Evolutionary conservation across 2,329 filamentous ascomycete species (phyloP).

Genomic region (Talaromyces atroroseus): DNA sequence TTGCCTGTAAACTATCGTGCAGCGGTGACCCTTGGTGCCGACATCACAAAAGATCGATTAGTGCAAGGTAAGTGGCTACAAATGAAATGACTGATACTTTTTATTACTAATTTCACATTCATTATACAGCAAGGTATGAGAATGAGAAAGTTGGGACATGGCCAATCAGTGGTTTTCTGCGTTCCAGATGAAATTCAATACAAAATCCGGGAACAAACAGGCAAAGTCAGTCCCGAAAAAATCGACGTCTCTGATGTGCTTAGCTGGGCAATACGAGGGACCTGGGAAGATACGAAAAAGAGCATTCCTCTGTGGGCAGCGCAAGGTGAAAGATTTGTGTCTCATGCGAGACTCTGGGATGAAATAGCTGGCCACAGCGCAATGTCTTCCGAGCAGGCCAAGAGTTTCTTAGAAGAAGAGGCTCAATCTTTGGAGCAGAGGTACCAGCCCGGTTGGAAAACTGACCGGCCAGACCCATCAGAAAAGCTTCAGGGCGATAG

Average conservation of each 20-base stretch:
- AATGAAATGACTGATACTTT: background rate
- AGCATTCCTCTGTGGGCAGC: slow-evolving; percentile 56
- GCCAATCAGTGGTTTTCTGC: slow-evolving; percentile 61
- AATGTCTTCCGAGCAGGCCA: slow-evolving; percentile 1
- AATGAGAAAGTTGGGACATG: slow-evolving; percentile 63
- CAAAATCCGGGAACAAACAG: slow-evolving; percentile 40
- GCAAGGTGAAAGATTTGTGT: slow-evolving; percentile 51
- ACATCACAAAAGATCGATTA: slow-evolving; percentile 62
- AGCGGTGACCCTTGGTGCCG: slow-evolving; percentile 61
- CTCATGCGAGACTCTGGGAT: slow-evolving; percentile 23
- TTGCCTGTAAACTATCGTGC: slow-evolving; percentile 56
- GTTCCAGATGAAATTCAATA: slow-evolving; percentile 53
- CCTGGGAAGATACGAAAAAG: slow-evolving; percentile 45
- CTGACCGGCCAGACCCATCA: background rate
- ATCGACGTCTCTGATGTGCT: slow-evolving; percentile 54
- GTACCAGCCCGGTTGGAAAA: slow-evolving; percentile 6
- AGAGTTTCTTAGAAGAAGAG: slow-evolving; percentile 5
- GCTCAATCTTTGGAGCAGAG: slow-evolving; percentile 1
- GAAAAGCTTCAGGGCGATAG: slow-evolving; percentile 6
- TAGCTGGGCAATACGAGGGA: slow-evolving; percentile 56
- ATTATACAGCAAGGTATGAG: slow-evolving; percentile 58
- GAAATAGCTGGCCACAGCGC: background rate
- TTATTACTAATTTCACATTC: background rate
- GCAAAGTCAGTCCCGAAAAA: background rate
- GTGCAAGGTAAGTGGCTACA: slow-evolving; percentile 52